Evolutionary conservation across 1,284 basidiomycete species (phyloP).

Genomic region (Leccinum fallax): DNA sequence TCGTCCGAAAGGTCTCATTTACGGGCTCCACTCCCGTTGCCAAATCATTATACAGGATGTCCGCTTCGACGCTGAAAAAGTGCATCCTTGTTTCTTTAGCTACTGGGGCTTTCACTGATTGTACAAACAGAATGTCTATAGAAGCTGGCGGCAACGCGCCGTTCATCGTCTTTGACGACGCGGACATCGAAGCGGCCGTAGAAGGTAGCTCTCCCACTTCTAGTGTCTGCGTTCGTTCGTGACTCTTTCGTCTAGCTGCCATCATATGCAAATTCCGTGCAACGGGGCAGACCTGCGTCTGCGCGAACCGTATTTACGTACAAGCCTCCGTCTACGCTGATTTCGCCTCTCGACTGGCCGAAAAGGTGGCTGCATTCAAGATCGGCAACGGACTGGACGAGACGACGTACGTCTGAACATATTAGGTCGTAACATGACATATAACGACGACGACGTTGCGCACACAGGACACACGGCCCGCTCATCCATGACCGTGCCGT

Average conservation of each 20-base stretch:
- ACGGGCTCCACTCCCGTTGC: conserved; percentile 94
- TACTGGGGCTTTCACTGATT: conserved; percentile 2
- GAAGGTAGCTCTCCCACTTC: conserved; percentile 48
- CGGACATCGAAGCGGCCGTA: conserved; percentile 93
- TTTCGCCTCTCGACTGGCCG: conserved; percentile 81
- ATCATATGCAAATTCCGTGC: conserved; percentile 91
- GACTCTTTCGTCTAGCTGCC: conserved; percentile 52
- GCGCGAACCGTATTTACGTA: conserved; percentile 86
- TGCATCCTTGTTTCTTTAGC: conserved; percentile 33
- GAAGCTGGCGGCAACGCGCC: conserved; percentile 92
- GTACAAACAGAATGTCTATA: conserved; percentile 64
- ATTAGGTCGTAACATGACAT: not conserved
- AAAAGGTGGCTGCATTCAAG: conserved; percentile 88
- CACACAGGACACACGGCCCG: conserved; percentile 84
- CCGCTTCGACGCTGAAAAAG: conserved; percentile 91
- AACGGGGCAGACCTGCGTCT: conserved; percentile 90
- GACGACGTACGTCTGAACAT: conserved; percentile 56
- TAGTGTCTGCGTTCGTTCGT: not conserved
- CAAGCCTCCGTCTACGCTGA: conserved; percentile 85
- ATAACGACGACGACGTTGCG: not conserved
- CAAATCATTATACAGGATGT: conserved; percentile 85
- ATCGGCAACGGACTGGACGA: conserved; percentile 88
- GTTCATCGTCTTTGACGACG: conserved; percentile 97
- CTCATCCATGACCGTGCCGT: conserved; percentile 88
- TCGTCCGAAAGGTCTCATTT: conserved; percentile 89